Percentiles rank a stretch among this genome's conserved stretches.
Evolutionary conservation across 1,284 basidiomycete species (phyloP).

Genomic region (Tilletia indica): DNA sequence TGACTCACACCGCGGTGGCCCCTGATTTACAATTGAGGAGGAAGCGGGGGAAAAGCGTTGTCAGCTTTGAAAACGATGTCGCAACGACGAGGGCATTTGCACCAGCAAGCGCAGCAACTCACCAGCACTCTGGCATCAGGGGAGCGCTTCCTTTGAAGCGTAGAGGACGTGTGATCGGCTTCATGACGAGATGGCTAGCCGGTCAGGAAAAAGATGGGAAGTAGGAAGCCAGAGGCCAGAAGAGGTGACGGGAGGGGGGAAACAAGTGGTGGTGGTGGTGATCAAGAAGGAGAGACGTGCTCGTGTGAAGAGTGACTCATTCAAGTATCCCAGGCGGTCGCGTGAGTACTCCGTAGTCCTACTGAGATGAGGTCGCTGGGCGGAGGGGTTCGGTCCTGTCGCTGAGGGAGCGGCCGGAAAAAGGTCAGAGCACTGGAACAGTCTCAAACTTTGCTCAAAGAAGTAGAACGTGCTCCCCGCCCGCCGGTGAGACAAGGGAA

Average conservation of each 20-base stretch:
- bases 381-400: too few relatives aligned
- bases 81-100: not conserved
- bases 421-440: too few relatives aligned
- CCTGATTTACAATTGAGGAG: conserved; percentile 21
- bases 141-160: conserved; percentile 34
- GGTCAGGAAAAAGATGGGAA: not conserved
- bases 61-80: not conserved
- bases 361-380: too few relatives aligned
- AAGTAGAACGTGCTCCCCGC: too few relatives aligned
- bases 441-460: too few relatives aligned
- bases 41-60: not conserved
- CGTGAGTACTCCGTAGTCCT: too few relatives aligned
- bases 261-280: not conserved
- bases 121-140: conserved; percentile 47
- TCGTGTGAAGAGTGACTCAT: not conserved
- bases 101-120: conserved; percentile 3
- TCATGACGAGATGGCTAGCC: conserved; percentile 26
- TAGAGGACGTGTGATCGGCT: conserved; percentile 42
- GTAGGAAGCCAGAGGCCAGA: not conserved
- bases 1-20: conserved; percentile 49
- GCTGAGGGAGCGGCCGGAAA: too few relatives aligned
- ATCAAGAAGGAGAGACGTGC: not conserved
- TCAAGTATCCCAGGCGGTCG: too few relatives aligned
- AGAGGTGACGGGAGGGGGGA: not conserved
- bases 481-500: too few relatives aligned